phyloP scores from a whole-genome alignment of 2,329 filamentous ascomycete genomes.

The Pseudogymnoascus sp. region DNA sequence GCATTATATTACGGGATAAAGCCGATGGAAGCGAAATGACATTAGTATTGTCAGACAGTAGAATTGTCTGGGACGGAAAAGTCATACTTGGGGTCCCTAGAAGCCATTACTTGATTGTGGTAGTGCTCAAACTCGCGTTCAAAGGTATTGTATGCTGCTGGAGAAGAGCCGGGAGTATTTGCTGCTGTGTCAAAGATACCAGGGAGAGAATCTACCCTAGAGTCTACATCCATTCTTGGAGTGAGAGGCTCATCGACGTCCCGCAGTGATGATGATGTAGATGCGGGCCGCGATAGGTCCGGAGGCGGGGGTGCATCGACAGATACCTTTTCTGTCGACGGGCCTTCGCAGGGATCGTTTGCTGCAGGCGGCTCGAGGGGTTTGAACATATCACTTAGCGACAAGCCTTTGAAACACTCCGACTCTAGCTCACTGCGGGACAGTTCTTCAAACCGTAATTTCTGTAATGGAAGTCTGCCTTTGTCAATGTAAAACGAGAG shows the following conservation, averaged over 20 bases:
- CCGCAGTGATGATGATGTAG: background rate
- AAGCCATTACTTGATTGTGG: background rate
- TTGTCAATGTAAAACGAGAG: background rate
- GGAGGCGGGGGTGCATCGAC: background rate
- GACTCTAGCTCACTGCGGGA: background rate
- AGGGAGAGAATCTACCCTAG: background rate
- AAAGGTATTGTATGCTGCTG: background rate
- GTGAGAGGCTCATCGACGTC: background rate
- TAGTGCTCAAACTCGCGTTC: too few relatives aligned
- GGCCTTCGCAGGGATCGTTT: background rate
- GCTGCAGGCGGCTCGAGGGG: background rate
- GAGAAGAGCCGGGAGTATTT: background rate
- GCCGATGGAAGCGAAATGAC: background rate
- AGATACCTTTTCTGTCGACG: background rate
- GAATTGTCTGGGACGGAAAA: background rate
- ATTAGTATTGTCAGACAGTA: background rate
- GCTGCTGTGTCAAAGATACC: background rate
- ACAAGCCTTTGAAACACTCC: background rate
- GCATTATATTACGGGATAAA: background rate
- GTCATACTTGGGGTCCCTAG: background rate
- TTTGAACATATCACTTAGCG: background rate
- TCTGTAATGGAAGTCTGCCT: background rate
- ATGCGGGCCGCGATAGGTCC: background rate
- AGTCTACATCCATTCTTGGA: background rate
- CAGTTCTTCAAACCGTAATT: background rate